Base-by-base conservation (phyloP, 1,284 basidiomycete genomes). In the Microbotryum violaceum region DNA sequence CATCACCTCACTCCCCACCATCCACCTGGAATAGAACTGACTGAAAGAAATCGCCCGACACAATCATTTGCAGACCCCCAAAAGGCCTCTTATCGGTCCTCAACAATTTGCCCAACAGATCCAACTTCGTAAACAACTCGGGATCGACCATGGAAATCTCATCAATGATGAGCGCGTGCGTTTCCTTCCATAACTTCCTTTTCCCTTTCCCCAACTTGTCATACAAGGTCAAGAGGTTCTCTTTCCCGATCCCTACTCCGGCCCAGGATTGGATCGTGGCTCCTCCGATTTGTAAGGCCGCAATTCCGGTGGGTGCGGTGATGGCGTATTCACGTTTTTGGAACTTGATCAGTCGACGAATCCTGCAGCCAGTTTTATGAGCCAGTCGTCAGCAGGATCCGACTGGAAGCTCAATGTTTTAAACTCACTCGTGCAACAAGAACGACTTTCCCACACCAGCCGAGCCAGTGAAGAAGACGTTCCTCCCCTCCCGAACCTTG, bases 281-380 rank as follows among this genome's bases (percentile, higher is more conserved):
- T 12, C 71, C 71, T 21, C 62, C 61, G 29, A 73, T 60, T 45
- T 71, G 66, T 6, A 66, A 54, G 0, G 74, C 74, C 0, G 77
- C 76, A 66, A 78, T 76, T 8, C 77, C 77, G 0, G 71, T 72
- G 3, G 71, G 67, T 0, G 70, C 71, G 0, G 71, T 72, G 49
- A 70, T 49, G 27, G 61, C 56, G 54, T 37, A 63, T 2, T 54
- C 49, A 4, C 62, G 46, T 31, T 65, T 49, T 49, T 62, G 14
- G 33, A 49, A 33, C 54, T 63, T 60, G 53, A 69, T 65, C 1
- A 69, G 49, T 1, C 65, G 54, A 23, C 42, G 61, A 49, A 69
- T 61, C 56, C 59, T 58, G 52, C 1, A 27, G 27, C 27, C 27
- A 27, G 6, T 27, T 6, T 27, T 6, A 27, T 6, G 6, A 6